Evolutionary conservation across 1,139 yeast genomes (phyloP).

Genomic region (Kodamaea ohmeri): DNA sequence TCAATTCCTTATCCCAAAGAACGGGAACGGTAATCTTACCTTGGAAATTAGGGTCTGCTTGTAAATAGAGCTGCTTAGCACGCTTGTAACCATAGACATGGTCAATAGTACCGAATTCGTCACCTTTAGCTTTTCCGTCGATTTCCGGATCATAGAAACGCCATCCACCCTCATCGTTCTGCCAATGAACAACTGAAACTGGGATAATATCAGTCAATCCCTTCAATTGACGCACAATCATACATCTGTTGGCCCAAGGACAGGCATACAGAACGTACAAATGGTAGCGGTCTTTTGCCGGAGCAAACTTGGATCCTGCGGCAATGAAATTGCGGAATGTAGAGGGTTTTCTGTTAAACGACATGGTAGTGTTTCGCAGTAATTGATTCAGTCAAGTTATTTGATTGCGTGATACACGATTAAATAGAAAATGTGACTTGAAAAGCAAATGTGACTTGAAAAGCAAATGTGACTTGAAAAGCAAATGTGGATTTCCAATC

Average conservation of each 20-base stretch:
- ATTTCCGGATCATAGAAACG: constrained; percentile 51
- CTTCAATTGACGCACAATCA: constrained; percentile 73
- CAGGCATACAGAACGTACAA: constrained; percentile 85
- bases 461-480: neutral
- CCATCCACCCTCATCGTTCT: constrained; percentile 86
- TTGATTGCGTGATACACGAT: no score
- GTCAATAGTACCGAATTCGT: constrained; percentile 61
- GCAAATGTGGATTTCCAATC: no score
- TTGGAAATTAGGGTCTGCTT: constrained; percentile 68
- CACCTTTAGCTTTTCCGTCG: constrained; percentile 16
- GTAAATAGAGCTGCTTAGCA: constrained; percentile 68
- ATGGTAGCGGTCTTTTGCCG: constrained; percentile 82
- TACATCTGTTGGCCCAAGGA: constrained; percentile 93
- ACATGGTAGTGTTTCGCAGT: constrained; percentile 3
- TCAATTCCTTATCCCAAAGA: constrained; percentile 80
- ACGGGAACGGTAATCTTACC: constrained; percentile 93
- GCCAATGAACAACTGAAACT: constrained; percentile 85
- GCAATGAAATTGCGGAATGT: constrained; percentile 55
- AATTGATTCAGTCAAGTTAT: no score
- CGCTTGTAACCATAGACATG: constrained; percentile 58
- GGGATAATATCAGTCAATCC: constrained; percentile 65
- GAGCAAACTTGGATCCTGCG: constrained; percentile 59
- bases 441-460: no score
- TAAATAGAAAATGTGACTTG: no score
- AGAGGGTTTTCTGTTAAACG: constrained; percentile 49